These are phyloP conservation scores for Rhodosorus marinus DNA, from an alignment of 23 red algal genomes.

Conservation along the genomic window DNA sequence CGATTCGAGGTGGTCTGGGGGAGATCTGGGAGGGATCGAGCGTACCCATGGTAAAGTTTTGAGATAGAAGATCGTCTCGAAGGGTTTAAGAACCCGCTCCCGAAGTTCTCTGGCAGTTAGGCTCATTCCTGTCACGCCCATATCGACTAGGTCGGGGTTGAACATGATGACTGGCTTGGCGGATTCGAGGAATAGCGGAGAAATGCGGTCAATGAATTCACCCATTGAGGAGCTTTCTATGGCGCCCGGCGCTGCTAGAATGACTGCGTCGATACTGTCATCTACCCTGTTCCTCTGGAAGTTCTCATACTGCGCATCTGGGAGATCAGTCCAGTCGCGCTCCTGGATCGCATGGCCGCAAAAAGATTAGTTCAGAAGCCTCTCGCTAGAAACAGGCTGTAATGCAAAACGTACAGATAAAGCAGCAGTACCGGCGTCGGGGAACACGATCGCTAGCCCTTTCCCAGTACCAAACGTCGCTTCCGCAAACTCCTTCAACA, in stretches of 20 bases:
- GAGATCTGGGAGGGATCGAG: too few species aligned
- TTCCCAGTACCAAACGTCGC: neutral
- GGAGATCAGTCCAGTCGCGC: too few species aligned
- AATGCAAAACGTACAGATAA: too few species aligned
- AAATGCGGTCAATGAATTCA: conserved; percentile 12
- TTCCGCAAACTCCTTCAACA: neutral
- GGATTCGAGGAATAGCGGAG: neutral
- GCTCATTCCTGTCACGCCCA: conserved; percentile 83
- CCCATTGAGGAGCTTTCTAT: conserved; percentile 29
- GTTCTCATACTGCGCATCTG: too few species aligned
- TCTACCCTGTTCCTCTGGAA: too few species aligned
- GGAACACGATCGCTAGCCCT: conserved; percentile 21
- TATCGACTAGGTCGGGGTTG: conserved; percentile 80
- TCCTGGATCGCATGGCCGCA: too few species aligned
- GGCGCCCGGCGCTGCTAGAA: conserved; percentile 49
- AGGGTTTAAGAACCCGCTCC: conserved; percentile 20
- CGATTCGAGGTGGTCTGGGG: too few species aligned
- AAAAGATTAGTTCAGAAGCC: too few species aligned
- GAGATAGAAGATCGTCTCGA: conserved; percentile 51
- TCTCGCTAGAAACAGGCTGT: too few species aligned
- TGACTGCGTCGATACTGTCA: conserved; percentile 13
- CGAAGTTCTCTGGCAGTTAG: conserved; percentile 52
- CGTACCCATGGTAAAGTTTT: conserved; percentile 34
- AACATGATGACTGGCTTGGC: conserved; percentile 23
- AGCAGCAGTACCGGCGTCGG: too few species aligned